phyloP scores from a whole-genome alignment of 257 asterid species.

The Nicotiana obtusifolia region DNA sequence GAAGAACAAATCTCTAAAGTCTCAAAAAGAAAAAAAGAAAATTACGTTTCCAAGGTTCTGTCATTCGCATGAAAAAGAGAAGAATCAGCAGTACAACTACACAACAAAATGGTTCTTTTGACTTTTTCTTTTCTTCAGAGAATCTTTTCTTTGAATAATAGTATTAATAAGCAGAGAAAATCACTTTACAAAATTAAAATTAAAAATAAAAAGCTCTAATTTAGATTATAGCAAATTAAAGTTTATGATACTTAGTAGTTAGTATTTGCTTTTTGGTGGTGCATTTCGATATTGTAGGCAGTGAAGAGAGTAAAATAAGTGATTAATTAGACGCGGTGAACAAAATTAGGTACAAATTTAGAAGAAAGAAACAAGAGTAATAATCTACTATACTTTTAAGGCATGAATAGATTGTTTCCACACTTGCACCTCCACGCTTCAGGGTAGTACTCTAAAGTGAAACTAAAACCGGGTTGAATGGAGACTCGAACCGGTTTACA shows the following conservation, averaged over 20 bases:
- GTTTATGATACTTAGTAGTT: no score
- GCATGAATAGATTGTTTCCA: constrained; percentile 70
- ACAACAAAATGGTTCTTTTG: neutral
- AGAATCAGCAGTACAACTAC: neutral
- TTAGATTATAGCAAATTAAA: neutral
- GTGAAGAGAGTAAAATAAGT: neutral
- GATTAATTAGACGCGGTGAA: neutral
- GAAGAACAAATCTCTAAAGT: neutral
- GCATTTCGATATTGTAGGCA: neutral
- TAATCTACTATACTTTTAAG: constrained; percentile 21
- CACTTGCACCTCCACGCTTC: constrained; percentile 95
- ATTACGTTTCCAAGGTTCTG: constrained; percentile 5
- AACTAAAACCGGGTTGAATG: constrained; percentile 61
- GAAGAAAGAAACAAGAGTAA: neutral
- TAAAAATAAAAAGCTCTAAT: neutral
- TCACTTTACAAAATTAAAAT: neutral
- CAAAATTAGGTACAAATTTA: neutral
- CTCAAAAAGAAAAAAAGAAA: neutral
- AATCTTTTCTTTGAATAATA: neutral
- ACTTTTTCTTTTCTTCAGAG: neutral
- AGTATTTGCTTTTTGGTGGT: no score
- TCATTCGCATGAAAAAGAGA: constrained; percentile 4
- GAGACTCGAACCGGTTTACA: constrained; percentile 81
- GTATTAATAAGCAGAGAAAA: neutral
- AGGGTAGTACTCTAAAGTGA: constrained; percentile 76